These are phyloP conservation scores for Exobasidium rhododendri DNA, from an alignment of 1,284 basidiomycete species.

Conservation along the genomic window DNA sequence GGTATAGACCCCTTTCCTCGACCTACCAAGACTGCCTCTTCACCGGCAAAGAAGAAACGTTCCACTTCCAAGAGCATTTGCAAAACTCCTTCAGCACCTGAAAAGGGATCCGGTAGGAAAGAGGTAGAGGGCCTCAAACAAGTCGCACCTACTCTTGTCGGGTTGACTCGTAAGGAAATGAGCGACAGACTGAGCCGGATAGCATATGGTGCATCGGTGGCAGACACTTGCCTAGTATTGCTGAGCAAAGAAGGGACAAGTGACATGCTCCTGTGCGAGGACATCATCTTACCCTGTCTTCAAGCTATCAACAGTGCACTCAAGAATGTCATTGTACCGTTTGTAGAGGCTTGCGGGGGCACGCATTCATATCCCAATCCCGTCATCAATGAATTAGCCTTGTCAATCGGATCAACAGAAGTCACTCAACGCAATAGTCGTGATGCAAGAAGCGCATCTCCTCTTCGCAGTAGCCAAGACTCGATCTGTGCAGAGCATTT, in stretches of 20 bases:
- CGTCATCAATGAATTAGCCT: neutral
- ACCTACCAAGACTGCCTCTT: neutral
- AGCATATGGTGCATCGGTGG: constrained; percentile 66
- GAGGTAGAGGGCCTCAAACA: too few species aligned
- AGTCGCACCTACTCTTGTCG: neutral
- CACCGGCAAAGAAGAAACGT: neutral
- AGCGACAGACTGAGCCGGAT: constrained; percentile 53
- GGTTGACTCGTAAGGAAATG: neutral
- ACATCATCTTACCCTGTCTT: constrained; percentile 76
- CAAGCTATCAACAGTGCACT: constrained; percentile 74
- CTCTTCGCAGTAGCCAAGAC: neutral
- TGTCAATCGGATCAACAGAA: neutral
- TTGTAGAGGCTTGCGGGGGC: constrained; percentile 67
- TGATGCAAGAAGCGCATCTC: neutral
- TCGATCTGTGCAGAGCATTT: neutral
- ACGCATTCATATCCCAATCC: constrained; percentile 12
- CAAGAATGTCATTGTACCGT: constrained; percentile 75
- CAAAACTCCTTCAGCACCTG: too few species aligned
- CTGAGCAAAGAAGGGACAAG: constrained; percentile 73
- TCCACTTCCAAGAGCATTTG: too few species aligned
- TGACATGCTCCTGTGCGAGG: constrained; percentile 79
- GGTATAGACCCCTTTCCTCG: neutral
- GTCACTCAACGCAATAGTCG: neutral
- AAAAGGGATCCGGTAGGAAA: neutral
- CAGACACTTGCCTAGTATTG: constrained; percentile 74